Evolutionary conservation across 2,329 filamentous ascomycete species (phyloP).

Genomic region (Fusarium hainanense): DNA sequence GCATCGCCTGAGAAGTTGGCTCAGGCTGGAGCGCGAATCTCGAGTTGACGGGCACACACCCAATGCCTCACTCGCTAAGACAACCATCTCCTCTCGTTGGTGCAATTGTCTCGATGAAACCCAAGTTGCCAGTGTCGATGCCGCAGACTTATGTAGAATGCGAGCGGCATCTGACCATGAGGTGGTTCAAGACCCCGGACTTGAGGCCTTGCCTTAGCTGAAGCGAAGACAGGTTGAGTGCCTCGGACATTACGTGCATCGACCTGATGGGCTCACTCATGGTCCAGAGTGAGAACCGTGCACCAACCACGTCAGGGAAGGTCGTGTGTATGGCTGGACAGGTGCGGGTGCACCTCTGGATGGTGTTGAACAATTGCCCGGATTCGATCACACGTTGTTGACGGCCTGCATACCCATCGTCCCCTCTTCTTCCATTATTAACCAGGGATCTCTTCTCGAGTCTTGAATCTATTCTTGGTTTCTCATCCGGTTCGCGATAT

Average conservation of each 20-base stretch:
- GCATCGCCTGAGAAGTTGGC: slow-evolving; percentile 51
- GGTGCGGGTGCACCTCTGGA: slow-evolving; percentile 43
- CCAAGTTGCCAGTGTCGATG: slow-evolving; percentile 26
- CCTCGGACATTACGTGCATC: slow-evolving; percentile 45
- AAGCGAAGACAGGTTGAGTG: slow-evolving; percentile 34
- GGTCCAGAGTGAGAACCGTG: slow-evolving; percentile 45
- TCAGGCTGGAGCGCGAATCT: slow-evolving; percentile 24
- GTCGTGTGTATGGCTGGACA: slow-evolving; percentile 45
- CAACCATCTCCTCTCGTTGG: slow-evolving; percentile 24
- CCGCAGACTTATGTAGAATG: slow-evolving; percentile 28
- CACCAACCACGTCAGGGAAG: slow-evolving; percentile 47
- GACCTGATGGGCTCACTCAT: slow-evolving; percentile 45
- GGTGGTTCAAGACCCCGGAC: slow-evolving; percentile 38
- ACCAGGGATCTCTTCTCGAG: slow-evolving; percentile 26
- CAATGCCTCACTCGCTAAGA: slow-evolving; percentile 25
- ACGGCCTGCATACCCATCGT: slow-evolving; percentile 38
- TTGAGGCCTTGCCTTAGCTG: slow-evolving; percentile 39
- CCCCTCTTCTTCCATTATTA: slow-evolving; percentile 41
- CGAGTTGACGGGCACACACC: slow-evolving; percentile 37
- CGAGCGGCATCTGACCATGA: slow-evolving; percentile 43
- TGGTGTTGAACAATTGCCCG: slow-evolving; percentile 47
- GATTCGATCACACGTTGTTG: slow-evolving; percentile 47
- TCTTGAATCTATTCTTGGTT: slow-evolving; percentile 25
- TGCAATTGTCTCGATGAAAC: slow-evolving; percentile 35
- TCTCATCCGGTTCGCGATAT: slow-evolving; percentile 13